Conservation (phyloP, 352 stramenopile genomes). For the Labyrinthula sp. region DNA sequence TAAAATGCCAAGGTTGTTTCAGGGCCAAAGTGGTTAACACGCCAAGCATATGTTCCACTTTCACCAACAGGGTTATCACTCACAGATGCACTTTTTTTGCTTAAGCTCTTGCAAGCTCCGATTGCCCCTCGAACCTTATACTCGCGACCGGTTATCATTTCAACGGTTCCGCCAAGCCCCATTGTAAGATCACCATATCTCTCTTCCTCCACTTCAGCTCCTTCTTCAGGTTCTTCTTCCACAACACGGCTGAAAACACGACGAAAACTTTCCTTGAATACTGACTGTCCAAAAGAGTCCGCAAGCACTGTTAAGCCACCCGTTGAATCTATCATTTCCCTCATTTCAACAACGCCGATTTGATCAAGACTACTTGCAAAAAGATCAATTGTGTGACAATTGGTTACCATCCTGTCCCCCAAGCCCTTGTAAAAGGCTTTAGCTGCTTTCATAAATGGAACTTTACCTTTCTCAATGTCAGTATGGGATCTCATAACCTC, state of each 20-base stretch:
- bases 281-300: slow-evolving; percentile 88
- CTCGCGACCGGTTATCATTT: slow-evolving; percentile 85
- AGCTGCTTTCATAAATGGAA: slow-evolving; percentile 72
- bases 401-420: slow-evolving; percentile 61
- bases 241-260: slow-evolving; percentile 88
- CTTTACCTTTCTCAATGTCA: slow-evolving; percentile 45
- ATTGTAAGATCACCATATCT: slow-evolving; percentile 85
- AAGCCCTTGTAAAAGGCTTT: slow-evolving; percentile 82
- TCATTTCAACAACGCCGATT: slow-evolving; percentile 94
- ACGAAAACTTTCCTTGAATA: slow-evolving; percentile 94
- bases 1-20: slow-evolving; percentile 94
- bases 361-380: slow-evolving; percentile 95
- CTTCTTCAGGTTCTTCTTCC: too few species aligned
- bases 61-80: slow-evolving; percentile 85
- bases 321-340: slow-evolving; percentile 83
- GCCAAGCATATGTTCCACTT: slow-evolving; percentile 73
- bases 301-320: slow-evolving; percentile 82
- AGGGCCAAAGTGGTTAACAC: slow-evolving; percentile 83
- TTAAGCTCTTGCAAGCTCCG: slow-evolving; percentile 76
- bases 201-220: slow-evolving; percentile 53
- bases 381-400: slow-evolving; percentile 88
- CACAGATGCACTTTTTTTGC: slow-evolving; percentile 79
- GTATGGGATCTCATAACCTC: slow-evolving; percentile 74
- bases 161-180: slow-evolving; percentile 75
- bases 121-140: slow-evolving; percentile 97